Evolutionary conservation across 1,139 yeast species (phyloP).

Genomic region (Pichiaceae sp.): DNA sequence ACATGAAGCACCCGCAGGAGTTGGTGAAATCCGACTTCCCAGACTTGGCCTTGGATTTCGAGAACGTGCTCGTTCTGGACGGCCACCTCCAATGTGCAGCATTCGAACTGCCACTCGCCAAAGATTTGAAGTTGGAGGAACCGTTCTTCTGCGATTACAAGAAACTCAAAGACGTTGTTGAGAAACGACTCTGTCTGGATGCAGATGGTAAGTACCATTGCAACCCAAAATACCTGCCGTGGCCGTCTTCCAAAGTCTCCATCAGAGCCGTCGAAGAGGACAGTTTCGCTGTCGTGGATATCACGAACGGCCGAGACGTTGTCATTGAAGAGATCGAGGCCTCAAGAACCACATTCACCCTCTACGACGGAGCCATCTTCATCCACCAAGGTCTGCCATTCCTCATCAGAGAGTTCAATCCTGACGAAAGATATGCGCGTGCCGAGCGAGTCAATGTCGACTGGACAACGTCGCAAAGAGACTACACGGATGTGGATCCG

Average conservation of each 20-base stretch:
- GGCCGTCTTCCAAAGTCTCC: slow-evolving; percentile 70
- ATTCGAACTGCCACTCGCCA: slow-evolving; percentile 38
- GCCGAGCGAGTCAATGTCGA: slow-evolving; percentile 86
- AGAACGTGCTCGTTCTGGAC: slow-evolving; percentile 52
- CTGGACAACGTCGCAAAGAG: slow-evolving; percentile 88
- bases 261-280: slow-evolving; percentile 80
- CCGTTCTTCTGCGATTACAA: slow-evolving; percentile 42
- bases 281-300: slow-evolving; percentile 78
- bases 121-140: slow-evolving; percentile 33
- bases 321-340: slow-evolving; percentile 90
- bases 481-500: slow-evolving; percentile 90
- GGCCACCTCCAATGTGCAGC: slow-evolving; percentile 94
- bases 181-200: slow-evolving; percentile 32
- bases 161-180: slow-evolving; percentile 21
- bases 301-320: slow-evolving; percentile 62
- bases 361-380: slow-evolving; percentile 93
- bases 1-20: slow-evolving; percentile 60
- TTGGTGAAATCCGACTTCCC: slow-evolving; percentile 48
- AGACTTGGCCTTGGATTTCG: slow-evolving; percentile 43
- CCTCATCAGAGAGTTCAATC: slow-evolving; percentile 73
- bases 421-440: slow-evolving; percentile 67
- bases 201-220: slow-evolving; percentile 45
- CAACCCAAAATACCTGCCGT: slow-evolving; percentile 58
- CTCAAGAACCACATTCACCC: slow-evolving; percentile 78
- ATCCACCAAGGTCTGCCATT: slow-evolving; percentile 91